These are phyloP conservation scores for Trichoderma gracile DNA, from an alignment of 2,329 filamentous ascomycete genomes.

Conservation along the genomic window DNA sequence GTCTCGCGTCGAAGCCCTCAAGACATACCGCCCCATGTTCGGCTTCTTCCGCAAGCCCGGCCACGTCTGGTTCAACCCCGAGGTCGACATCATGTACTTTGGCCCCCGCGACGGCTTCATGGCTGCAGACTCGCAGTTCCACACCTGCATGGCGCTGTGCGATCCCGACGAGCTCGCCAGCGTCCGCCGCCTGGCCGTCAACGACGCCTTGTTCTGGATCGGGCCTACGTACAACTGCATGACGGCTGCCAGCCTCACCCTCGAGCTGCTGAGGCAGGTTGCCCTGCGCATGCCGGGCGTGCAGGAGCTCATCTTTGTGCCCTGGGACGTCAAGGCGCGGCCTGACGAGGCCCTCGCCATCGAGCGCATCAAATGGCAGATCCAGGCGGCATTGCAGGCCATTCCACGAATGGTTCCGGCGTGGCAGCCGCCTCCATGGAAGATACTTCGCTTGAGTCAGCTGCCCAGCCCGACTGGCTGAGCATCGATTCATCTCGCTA, in stretches of 20 bases:
- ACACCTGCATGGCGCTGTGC: slow-evolving; percentile 47
- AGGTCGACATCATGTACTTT: slow-evolving; percentile 50
- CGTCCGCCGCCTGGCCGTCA: slow-evolving; percentile 48
- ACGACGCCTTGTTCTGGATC: slow-evolving; percentile 47
- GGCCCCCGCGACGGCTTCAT: slow-evolving; percentile 48
- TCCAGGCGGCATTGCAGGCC: slow-evolving; percentile 40
- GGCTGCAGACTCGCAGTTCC: slow-evolving; percentile 48
- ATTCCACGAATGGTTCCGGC: slow-evolving; percentile 36
- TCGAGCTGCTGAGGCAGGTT: slow-evolving; percentile 44
- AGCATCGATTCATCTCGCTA: too few species aligned
- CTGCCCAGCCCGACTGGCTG: slow-evolving; percentile 30
- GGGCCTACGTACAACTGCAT: slow-evolving; percentile 41
- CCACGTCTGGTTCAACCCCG: slow-evolving; percentile 46
- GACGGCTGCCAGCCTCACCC: slow-evolving; percentile 43
- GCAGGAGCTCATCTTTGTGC: slow-evolving; percentile 48
- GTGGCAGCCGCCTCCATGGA: slow-evolving; percentile 43
- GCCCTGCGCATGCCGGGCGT: slow-evolving; percentile 43
- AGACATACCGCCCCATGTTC: slow-evolving; percentile 45
- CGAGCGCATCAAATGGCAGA: slow-evolving; percentile 41
- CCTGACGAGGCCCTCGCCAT: slow-evolving; percentile 37
- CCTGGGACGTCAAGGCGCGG: slow-evolving; percentile 40
- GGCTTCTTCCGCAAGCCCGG: slow-evolving; percentile 45
- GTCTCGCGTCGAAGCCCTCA: slow-evolving; percentile 47
- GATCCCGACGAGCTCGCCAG: slow-evolving; percentile 43
- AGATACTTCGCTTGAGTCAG: slow-evolving; percentile 38